Conservation (phyloP, 2,329 filamentous ascomycete species). For the Passalora sequoiae region DNA sequence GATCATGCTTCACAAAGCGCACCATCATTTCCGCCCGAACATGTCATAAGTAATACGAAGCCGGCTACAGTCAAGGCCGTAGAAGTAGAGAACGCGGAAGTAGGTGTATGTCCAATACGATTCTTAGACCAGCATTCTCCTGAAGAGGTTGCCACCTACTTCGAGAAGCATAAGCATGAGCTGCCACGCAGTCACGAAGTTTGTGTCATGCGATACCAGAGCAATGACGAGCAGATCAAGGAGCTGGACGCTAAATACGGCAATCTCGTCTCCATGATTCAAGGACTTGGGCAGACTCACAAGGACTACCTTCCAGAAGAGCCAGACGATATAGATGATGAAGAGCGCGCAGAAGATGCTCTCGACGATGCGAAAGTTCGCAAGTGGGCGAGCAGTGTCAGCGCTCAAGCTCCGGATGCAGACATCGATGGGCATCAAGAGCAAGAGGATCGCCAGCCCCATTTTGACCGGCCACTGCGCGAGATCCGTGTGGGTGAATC, state of each 20-base stretch:
- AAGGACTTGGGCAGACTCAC: conserved; percentile 80
- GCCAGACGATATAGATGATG: conserved; percentile 45
- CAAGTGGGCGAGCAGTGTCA: conserved; percentile 78
- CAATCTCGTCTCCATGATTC: conserved; percentile 88
- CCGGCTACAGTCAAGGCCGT: conserved; percentile 12
- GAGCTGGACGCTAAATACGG: conserved; percentile 93
- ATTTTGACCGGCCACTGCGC: conserved; percentile 79
- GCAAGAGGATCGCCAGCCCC: conserved; percentile 57
- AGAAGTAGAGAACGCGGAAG: conserved; percentile 26
- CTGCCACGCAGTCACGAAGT: conserved; percentile 89
- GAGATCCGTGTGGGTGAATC: conserved; percentile 92
- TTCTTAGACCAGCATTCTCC: conserved; percentile 89
- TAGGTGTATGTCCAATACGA: conserved; percentile 81
- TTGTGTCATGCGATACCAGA: conserved; percentile 84
- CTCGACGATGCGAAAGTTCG: conserved; percentile 68
- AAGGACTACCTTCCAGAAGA: conserved; percentile 72
- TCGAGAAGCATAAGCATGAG: conserved; percentile 93
- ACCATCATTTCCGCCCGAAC: not conserved
- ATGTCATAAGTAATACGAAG: conserved; percentile 14
- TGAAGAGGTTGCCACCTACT: conserved; percentile 87
- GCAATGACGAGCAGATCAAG: conserved; percentile 75
- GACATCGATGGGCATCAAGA: conserved; percentile 38
- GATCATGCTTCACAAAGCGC: conserved; percentile 18
- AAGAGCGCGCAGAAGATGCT: conserved; percentile 36
- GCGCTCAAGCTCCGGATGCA: conserved; percentile 48